Conservation (phyloP, 208 protist genomes). For the Acanthamoeba healyi region DNA sequence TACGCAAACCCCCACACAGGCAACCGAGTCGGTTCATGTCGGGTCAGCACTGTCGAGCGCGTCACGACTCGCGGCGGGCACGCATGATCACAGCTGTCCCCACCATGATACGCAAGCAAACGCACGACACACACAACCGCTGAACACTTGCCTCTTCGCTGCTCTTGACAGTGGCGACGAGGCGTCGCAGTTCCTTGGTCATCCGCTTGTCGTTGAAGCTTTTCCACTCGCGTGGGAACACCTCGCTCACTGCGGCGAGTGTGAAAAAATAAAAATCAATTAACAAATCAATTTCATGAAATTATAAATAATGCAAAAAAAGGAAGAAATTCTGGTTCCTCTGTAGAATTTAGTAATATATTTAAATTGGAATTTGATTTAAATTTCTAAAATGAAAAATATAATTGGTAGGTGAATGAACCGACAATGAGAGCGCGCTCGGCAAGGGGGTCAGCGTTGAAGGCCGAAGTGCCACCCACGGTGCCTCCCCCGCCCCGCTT, state of each 20-base stretch:
- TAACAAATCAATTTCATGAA: background rate
- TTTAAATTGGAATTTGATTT: background rate
- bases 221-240: conserved; percentile 73
- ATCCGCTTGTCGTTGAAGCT: conserved; percentile 40
- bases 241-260: conserved; percentile 28
- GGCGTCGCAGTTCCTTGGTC: conserved; percentile 30
- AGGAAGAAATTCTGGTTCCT: background rate
- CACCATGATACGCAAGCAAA: too few species aligned
- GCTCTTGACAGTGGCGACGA: conserved; percentile 40
- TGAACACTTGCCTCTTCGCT: too few species aligned
- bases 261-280: background rate
- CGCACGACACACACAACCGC: too few species aligned
- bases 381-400: background rate
- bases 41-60: too few species aligned
- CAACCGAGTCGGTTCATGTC: background rate
- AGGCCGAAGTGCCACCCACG: conserved; percentile 49
- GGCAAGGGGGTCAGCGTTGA: conserved; percentile 68
- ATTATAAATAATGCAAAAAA: background rate
- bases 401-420: background rate
- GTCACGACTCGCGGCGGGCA: too few species aligned
- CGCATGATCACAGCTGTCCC: too few species aligned
- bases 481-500: conserved; percentile 2
- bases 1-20: too few species aligned
- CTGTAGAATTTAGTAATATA: background rate
- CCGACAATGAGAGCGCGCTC: conserved; percentile 31